Base-by-base conservation (phyloP, 495 filamentous ascomycete genomes). In the Bryoglossum gracile region DNA sequence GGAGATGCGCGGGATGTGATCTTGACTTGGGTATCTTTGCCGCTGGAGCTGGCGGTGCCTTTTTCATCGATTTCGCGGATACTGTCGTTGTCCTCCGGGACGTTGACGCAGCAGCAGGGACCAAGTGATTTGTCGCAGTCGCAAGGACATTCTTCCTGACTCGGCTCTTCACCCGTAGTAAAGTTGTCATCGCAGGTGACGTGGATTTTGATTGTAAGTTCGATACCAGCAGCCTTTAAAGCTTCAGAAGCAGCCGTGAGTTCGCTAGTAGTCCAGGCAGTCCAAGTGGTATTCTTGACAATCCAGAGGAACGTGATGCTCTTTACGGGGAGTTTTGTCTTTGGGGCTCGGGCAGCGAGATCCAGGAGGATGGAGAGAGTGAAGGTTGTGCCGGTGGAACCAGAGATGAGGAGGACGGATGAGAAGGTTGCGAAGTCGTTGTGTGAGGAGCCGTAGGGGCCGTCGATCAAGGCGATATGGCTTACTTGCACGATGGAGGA, bases 401-500 rank as follows among this genome's bases (percentile, higher is more conserved):
- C 56, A 3, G 56, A 42, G 1, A 59, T 46, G 1, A 59, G 44
- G 13, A 59, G 24, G 9, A 59, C 51, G 14, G 51, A 54, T 26
- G 55, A 51, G 34, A 55, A 59, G 3, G 51, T 22, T 30, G 28
- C 48, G 22, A 51, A 54, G 30, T 59, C 55, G n/a, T 37, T 46
- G 24, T 55, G 52, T 2, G 48, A 55, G 38, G 30, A 44, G 16
- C 56, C 51, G 25, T 59, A 59, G 5, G 56, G 56, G 3, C 56
- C 56, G 26, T 51, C 51, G 13, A 59, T 54, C 4, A 59, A 19
- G 13, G 52, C 51, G 18, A 43, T 34, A 30, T 54, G 50, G 19
- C 14, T 53, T 3, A 34, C 26, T 41, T 46, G 25, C 10, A 34
- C 38, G 30, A 8, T 71, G 66, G 1, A 76, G 54, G 25, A 79